Base-by-base conservation (phyloP, 163 green algal species). In the Trebouxia gelatinosa region DNA sequence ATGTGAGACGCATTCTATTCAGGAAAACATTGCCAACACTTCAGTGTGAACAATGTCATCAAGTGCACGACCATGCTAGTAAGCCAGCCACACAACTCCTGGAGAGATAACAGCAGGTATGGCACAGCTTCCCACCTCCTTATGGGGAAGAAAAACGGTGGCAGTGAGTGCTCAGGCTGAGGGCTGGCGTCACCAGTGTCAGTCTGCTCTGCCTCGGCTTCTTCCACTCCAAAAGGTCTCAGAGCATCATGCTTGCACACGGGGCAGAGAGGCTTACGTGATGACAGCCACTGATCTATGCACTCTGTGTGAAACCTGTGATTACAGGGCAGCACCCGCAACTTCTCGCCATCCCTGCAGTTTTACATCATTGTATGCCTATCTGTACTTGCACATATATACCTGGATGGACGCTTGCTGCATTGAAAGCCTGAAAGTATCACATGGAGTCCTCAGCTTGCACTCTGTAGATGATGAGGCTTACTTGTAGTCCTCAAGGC, bases 221-320 rank as follows among this genome's bases (percentile, higher is more conserved):
- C 64, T 5, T 72, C 64, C 50, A 34, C 4, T 6, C 64, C 64
- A 34, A 72, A 54, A 17, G 64, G 64, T 19, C 64, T 68, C 70
- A 80, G 28, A 0, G 90, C 89, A 71, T 93, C 85, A n/a, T 82
- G 79, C 80, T 94, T 95, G 87, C 90, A 96, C 50, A 95, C 83
- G 21, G 92, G 92, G 80, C 92, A 97, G 28, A 91, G 72, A 13
- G 89, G 85, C 62, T 78, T 82, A 31, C 89, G 80, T 23, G 26
- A 75, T 26, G 77, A 82, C 7, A 97, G 82, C 92, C 92, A 96
- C 64, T 90, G 83, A 77, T 95, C 91, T 17, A 97, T 89, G 81
- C 91, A 96, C 38, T 88, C 78, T 75, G 86, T 87, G 80, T 95
- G 91, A 75, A 92, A 96, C 43, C 90, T 81, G 85, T 96, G 92